Base-by-base conservation (phyloP, 2,329 filamentous ascomycete species). In the Nemania sp. region DNA sequence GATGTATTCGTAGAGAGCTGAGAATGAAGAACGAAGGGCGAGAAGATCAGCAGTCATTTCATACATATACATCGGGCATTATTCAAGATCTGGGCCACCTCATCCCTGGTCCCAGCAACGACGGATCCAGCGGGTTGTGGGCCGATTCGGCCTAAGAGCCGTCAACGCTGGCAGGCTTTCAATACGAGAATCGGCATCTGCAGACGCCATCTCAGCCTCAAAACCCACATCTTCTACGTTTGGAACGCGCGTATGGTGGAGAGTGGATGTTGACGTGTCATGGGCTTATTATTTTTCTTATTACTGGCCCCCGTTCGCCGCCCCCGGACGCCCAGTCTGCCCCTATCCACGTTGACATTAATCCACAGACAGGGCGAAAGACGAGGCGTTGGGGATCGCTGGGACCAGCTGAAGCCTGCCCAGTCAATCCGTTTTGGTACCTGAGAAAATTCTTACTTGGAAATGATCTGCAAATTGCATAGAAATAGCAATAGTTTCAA, bases 141-240 rank as follows among this genome's bases (percentile, higher is more conserved):
- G 45, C 52, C 54, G 17, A 52, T 19, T 46, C 24, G 47, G 44
- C 31, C 40, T 39, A 45, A 44, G 39, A 30, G 37, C 28, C 31
- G 19, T 39, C 12, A 11, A 33, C 12, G 49, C 39, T 53, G 51
- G 54, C 20, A 48, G 42, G 44, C 42, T 53, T 5, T 47, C 44
- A 53, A 44, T 41, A 54, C 58, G 54, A 55, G 58, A 60, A 58
- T 51, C 17, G 30, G 8, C 40, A 50, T 51, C 46, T 47, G 37
- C 51, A 54, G 54, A 36, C 51, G 50, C 51, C 37, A 44, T 54
- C 45, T 59, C 56, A 59, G 56, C 56, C 56, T 52, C 56, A 43
- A 56, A 54, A 37, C 33, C 53, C 52, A 52, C 56, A 31, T 37
- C 19, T 24, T 22, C 15, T 7, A 19, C 24, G 33, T 40, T 39